Percentiles rank a stretch among this genome's conserved stretches.
phyloP scores from a whole-genome alignment of 1,284 basidiomycete species.

The Sphaerobolus stellatus region DNA sequence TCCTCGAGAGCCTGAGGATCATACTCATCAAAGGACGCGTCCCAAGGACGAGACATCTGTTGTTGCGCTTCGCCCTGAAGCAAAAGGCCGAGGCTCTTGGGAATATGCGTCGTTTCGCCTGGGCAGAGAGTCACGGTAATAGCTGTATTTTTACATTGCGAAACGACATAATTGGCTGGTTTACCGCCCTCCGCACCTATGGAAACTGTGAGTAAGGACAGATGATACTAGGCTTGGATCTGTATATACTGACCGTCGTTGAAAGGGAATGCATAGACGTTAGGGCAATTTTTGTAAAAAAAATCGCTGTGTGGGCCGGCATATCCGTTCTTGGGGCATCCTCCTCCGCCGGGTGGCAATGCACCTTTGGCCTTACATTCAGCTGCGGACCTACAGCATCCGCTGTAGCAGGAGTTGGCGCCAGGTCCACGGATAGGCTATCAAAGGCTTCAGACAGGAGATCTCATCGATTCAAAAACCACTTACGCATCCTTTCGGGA shows the following conservation, averaged over 20 bases:
- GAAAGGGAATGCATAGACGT: conserved; percentile 33
- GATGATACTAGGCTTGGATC: not conserved
- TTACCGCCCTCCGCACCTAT: conserved; percentile 18
- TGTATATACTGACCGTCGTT: conserved; percentile 28
- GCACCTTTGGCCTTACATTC: conserved; percentile 26
- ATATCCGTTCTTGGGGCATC: conserved; percentile 27
- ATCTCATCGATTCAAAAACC: not conserved
- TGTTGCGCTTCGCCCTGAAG: too few species aligned
- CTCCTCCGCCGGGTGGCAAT: conserved; percentile 28
- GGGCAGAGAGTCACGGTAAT: conserved; percentile 35
- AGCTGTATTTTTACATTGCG: conserved; percentile 29
- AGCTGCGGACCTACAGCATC: conserved; percentile 26
- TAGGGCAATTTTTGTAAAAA: conserved; percentile 30
- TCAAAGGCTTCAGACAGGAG: too few species aligned
- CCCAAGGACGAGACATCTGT: too few species aligned
- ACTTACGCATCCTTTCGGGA: conserved; percentile 19
- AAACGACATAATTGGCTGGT: conserved; percentile 28
- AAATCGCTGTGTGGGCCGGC: conserved; percentile 31
- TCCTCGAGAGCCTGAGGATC: too few species aligned
- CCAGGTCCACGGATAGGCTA: conserved; percentile 31
- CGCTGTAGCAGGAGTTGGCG: conserved; percentile 25
- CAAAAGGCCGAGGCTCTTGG: too few species aligned
- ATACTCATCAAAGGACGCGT: too few species aligned
- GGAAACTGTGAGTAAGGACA: not conserved
- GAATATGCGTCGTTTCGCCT: conserved; percentile 27